These are phyloP conservation scores for Lactarius pseudohatsudake DNA, from an alignment of 768 basidiomycete genomes.

Conservation along the genomic window DNA sequence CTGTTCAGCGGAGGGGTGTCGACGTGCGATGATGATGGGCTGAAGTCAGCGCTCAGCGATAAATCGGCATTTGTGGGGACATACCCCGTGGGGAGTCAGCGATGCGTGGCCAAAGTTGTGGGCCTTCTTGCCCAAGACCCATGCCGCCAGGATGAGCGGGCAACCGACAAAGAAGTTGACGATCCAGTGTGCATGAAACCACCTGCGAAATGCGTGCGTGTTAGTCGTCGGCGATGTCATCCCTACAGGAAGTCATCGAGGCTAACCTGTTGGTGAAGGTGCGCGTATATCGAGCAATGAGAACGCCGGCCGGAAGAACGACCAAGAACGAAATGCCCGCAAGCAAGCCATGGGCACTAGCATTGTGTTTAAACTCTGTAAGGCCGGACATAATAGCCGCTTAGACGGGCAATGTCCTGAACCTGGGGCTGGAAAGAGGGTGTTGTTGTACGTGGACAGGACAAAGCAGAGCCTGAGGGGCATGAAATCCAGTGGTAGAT, in stretches of 20 bases:
- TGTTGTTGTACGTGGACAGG: background rate
- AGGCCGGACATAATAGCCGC: background rate
- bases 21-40: no score
- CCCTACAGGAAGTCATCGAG: background rate
- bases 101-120: background rate
- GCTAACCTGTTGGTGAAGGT: constrained; percentile 21
- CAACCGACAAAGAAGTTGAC: constrained; percentile 38
- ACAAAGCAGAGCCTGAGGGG: background rate
- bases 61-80: background rate
- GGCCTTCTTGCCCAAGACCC: constrained; percentile 39
- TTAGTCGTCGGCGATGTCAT: background rate
- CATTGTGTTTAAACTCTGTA: background rate
- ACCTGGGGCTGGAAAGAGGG: background rate
- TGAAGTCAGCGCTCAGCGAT: no score
- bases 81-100: constrained; percentile 43
- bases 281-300: constrained; percentile 18
- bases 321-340: constrained; percentile 16
- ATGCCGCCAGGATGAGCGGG: constrained; percentile 54
- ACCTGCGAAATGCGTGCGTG: constrained; percentile 1
- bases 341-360: constrained; percentile 7
- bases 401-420: background rate
- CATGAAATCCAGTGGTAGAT: background rate
- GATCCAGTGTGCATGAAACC: constrained; percentile 15
- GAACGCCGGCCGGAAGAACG: background rate
- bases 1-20: constrained; percentile 36